Evolutionary conservation across 139 green algal species (phyloP).

Genomic region (Mesotaenium endlicherianum): DNA sequence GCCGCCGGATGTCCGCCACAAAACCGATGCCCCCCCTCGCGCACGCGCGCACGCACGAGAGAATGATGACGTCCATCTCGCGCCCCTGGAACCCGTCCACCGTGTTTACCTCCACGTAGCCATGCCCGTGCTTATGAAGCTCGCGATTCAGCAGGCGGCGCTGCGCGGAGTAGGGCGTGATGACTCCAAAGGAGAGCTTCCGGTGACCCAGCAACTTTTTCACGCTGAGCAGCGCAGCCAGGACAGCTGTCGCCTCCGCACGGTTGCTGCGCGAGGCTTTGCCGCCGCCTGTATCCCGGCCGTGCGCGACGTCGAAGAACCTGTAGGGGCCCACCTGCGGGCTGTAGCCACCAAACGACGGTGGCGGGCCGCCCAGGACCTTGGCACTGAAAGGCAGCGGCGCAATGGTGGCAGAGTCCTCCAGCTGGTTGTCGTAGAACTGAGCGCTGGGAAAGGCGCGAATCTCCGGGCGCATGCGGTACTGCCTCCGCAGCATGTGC

Average conservation of each 20-base stretch:
- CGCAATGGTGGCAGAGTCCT: constrained; percentile 9
- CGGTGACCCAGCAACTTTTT: constrained; percentile 19
- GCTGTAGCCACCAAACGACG: constrained; percentile 28
- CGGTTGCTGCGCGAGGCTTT: constrained; percentile 14
- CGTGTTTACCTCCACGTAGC: constrained; percentile 32
- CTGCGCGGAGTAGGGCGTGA: constrained; percentile 56
- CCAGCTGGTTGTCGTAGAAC: constrained; percentile 67
- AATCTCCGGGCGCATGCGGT: neutral
- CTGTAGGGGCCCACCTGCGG: constrained; percentile 16
- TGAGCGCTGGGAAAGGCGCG: constrained; percentile 44
- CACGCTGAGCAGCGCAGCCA: constrained; percentile 2
- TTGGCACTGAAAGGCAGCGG: constrained; percentile 34
- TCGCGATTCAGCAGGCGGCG: neutral
- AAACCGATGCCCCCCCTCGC: constrained; percentile 70
- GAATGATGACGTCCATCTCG: constrained; percentile 82
- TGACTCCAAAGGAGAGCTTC: constrained; percentile 6
- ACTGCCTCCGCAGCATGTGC: neutral
- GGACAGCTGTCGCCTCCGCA: constrained; percentile 1
- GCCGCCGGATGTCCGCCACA: constrained; percentile 72
- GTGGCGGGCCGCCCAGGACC: neutral
- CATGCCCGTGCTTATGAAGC: neutral
- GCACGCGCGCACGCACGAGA: constrained; percentile 85
- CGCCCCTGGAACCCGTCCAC: constrained; percentile 77
- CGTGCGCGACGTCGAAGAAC: constrained; percentile 47
- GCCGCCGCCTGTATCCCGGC: neutral